These are phyloP conservation scores for Wilhelminamyces savonicus DNA, from an alignment of 805 yeast genomes.

Conservation along the genomic window DNA sequence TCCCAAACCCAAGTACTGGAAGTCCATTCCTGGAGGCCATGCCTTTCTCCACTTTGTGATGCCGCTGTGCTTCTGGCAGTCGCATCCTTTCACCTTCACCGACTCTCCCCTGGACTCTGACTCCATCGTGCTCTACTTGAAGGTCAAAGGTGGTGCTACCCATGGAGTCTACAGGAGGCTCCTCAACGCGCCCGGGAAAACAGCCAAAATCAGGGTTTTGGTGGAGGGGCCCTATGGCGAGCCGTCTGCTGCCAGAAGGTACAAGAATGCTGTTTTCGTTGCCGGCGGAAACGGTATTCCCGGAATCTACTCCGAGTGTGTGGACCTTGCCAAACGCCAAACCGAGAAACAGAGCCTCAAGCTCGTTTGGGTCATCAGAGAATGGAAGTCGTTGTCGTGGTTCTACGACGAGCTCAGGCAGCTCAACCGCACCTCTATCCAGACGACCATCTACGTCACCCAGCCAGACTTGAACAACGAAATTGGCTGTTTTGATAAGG, in stretches of 20 bases:
- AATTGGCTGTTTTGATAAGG: constrained; percentile 9
- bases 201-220: constrained; percentile 21
- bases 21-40: constrained; percentile 33
- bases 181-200: constrained; percentile 21
- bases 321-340: constrained; percentile 15
- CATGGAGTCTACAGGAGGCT: constrained; percentile 26
- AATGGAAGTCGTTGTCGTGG: constrained; percentile 16
- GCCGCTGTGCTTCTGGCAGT: constrained; percentile 34
- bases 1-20: constrained; percentile 33
- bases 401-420: constrained; percentile 15
- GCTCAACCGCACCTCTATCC: constrained; percentile 16
- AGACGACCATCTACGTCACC: constrained; percentile 26
- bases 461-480: constrained; percentile 15
- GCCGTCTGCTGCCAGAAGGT: constrained; percentile 21
- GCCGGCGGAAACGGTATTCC: constrained; percentile 39
- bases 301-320: constrained; percentile 32
- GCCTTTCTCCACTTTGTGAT: constrained; percentile 32
- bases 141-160: constrained; percentile 27
- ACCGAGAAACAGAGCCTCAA: constrained; percentile 8
- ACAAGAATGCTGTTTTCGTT: constrained; percentile 23
- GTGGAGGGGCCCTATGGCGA: constrained; percentile 36
- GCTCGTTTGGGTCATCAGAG: constrained; percentile 22
- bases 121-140: constrained; percentile 22
- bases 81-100: constrained; percentile 36
- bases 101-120: constrained; percentile 19